Evolutionary conservation across 2,329 filamentous ascomycete genomes (phyloP).

Genomic region (Aspergillus pseudonomiae): DNA sequence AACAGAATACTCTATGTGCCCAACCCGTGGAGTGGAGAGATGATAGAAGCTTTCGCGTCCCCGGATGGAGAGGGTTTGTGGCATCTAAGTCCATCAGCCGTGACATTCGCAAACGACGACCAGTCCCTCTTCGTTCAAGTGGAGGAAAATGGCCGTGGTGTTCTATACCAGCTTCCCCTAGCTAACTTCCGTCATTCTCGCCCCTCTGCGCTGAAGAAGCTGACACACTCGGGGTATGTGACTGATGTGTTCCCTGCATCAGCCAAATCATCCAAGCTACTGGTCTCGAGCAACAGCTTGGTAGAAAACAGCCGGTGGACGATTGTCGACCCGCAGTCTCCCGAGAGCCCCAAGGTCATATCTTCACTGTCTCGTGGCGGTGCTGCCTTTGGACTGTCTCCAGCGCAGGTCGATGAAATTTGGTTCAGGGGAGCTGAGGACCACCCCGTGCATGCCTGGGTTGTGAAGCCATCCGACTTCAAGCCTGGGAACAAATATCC

Average conservation of each 20-base stretch:
- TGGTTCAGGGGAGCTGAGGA: slow-evolving; percentile 52
- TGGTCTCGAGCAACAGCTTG: slow-evolving; percentile 48
- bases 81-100: slow-evolving; percentile 44
- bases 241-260: slow-evolving; percentile 42
- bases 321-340: slow-evolving; percentile 41
- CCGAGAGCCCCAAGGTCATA: slow-evolving; percentile 34
- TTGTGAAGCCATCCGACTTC: slow-evolving; percentile 53
- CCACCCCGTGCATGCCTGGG: slow-evolving; percentile 49
- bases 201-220: slow-evolving; percentile 36
- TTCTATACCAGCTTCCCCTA: slow-evolving; percentile 46
- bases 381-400: slow-evolving; percentile 44
- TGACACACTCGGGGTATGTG: slow-evolving; percentile 47
- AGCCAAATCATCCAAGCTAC: slow-evolving; percentile 39
- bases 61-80: slow-evolving; percentile 44
- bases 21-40: slow-evolving; percentile 44
- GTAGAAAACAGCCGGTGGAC: slow-evolving; percentile 50
- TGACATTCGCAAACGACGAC: slow-evolving; percentile 48
- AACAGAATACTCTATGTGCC: slow-evolving; percentile 49
- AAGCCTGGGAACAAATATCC: slow-evolving; percentile 53
- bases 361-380: slow-evolving; percentile 44
- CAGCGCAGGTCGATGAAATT: slow-evolving; percentile 47
- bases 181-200: slow-evolving; percentile 32
- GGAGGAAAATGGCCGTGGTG: slow-evolving; percentile 46
- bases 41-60: slow-evolving; percentile 43
- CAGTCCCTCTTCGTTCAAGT: slow-evolving; percentile 45